phyloP scores from a whole-genome alignment of 495 filamentous ascomycete genomes.

The Penicillium lagena region DNA sequence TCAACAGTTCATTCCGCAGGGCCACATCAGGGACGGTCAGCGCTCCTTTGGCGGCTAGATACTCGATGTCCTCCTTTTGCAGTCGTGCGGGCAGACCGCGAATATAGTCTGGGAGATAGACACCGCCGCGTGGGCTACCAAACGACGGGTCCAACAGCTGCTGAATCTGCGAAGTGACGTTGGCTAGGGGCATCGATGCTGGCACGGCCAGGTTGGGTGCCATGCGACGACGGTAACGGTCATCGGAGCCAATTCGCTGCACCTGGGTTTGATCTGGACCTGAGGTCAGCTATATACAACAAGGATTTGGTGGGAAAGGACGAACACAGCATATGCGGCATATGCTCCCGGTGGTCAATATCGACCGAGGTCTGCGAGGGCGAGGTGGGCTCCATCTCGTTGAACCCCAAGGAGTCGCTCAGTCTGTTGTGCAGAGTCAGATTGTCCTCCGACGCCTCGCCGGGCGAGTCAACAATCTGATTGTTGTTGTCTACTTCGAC shows the following conservation, averaged over 20 bases:
- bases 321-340: conserved; percentile 43
- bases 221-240: conserved; percentile 27
- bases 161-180: conserved; percentile 33
- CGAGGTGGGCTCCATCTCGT: conserved; percentile 29
- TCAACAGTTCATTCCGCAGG: conserved; percentile 67
- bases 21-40: conserved; percentile 59
- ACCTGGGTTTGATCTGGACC: conserved; percentile 34
- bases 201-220: conserved; percentile 32
- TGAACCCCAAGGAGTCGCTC: conserved; percentile 21
- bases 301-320: conserved; percentile 2
- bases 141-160: conserved; percentile 34
- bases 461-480: conserved; percentile 27
- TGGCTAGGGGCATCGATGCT: conserved; percentile 29
- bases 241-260: conserved; percentile 26
- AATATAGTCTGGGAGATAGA: conserved; percentile 61
- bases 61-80: conserved; percentile 66
- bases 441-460: conserved; percentile 30
- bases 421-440: conserved; percentile 19
- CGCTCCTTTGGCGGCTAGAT: conserved; percentile 68
- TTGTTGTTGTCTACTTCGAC: conserved; percentile 29
- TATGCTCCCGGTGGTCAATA: conserved; percentile 40
- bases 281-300: conserved; percentile 1
- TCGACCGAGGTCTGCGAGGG: conserved; percentile 38
- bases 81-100: conserved; percentile 64
- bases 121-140: conserved; percentile 21